Base-by-base conservation (phyloP, 257 asterid genomes). In the Jasminum sambac region DNA sequence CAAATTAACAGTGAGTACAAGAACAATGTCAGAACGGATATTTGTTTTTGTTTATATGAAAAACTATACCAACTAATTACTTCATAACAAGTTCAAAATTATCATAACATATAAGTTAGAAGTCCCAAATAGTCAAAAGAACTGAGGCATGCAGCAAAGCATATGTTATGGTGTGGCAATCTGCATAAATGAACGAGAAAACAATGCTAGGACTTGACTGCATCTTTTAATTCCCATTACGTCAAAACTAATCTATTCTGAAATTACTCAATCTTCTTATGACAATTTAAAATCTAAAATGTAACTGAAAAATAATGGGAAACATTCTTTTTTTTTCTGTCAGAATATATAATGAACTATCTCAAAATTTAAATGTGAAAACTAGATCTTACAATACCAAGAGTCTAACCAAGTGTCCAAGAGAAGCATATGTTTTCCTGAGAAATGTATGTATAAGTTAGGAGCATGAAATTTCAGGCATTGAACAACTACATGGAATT, bases 401-500 rank as follows among this genome's bases (percentile, higher is more conserved):
- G 58, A 48, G 59, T 7, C 59, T 50, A 1, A 37, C 63, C 63
- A 74, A 65, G 57, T 55, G 24, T 52, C 64, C 0, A 40, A 37
- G 9, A 26, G 37, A 39, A 8, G 79, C 59, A 17, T 50, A 50
- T 1, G 1, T 50, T 17, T 50, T 50, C 26, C 25, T 50, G 2
- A 48, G 12, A 48, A 48, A n/a, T 48, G 59, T 17, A 48, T 17
- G 25, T 10, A 55, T 14, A 52, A 14, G 21, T 36, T 11, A 50
- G 21, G 44, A 1, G 61, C 63, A 38, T 48, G 7, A 60, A 58
- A 67, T 63, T 64, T 19, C 62, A 37, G 65, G 67, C 68, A 72
- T 39, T 64, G 48, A 64, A 63, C 48, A 76, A 37, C 61, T 38
- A 61, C 37, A 24, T 76, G 40, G 60, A 59, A n/a, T 17, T 23